phyloP scores from a whole-genome alignment of 257 asterid genomes.

The Solanum neorickii region DNA sequence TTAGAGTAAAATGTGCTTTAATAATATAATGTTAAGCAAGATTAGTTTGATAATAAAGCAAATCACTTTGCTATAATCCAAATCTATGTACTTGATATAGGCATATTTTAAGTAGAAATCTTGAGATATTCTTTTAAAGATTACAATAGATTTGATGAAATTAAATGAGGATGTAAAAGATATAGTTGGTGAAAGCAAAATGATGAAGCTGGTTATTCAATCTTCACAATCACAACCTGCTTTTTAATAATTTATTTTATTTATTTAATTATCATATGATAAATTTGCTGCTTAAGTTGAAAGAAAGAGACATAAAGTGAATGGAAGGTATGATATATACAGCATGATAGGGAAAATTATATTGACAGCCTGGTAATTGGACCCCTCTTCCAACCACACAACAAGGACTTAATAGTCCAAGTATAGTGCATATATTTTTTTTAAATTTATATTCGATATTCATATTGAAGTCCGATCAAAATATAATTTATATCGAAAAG shows the following conservation, averaged over 20 bases:
- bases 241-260: not conserved
- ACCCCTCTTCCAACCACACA: constrained; percentile 23
- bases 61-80: not conserved
- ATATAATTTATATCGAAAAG: not conserved
- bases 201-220: constrained; percentile 14
- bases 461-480: not conserved
- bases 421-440: not conserved
- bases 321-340: constrained; percentile 24
- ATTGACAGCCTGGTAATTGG: constrained; percentile 49
- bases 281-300: constrained; percentile 36
- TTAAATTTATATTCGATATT: not conserved
- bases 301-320: constrained; percentile 56
- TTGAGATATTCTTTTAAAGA: not conserved
- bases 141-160: not conserved
- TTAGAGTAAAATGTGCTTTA: not conserved
- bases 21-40: not conserved
- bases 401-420: not conserved
- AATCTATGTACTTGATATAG: not conserved
- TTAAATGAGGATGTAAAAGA: constrained; percentile 1
- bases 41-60: not conserved
- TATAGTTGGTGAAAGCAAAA: constrained; percentile 32
- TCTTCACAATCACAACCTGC: constrained; percentile 5
- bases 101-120: not conserved
- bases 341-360: constrained; percentile 8
- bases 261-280: constrained; percentile 6